phyloP scores from a whole-genome alignment of 2,329 filamentous ascomycete species.

The Fusarium gaditjirri region DNA sequence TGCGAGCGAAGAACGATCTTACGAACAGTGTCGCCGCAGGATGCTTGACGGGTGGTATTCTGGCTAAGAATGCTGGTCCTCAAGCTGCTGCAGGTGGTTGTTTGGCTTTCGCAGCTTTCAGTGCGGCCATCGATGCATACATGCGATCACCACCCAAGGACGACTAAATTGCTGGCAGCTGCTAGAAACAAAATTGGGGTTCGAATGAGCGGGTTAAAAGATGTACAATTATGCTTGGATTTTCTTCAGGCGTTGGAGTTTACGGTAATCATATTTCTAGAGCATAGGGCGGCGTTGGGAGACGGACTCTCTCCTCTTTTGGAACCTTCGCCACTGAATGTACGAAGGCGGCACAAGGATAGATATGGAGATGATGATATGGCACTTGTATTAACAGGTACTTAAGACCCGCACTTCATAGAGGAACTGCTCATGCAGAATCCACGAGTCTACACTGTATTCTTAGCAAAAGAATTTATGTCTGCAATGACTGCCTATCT shows the following conservation, averaged over 20 bases:
- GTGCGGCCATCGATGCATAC: constrained; percentile 89
- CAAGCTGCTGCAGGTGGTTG: constrained; percentile 90
- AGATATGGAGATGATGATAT: constrained; percentile 12
- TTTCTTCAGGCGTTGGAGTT: constrained; percentile 42
- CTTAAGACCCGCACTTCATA: constrained; percentile 35
- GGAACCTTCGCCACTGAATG: constrained; percentile 30
- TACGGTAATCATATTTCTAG: constrained; percentile 42
- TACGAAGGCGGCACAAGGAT: constrained; percentile 7
- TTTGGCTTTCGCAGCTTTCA: constrained; percentile 93
- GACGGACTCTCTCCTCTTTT: constrained; percentile 44
- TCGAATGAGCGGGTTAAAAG: constrained; percentile 22
- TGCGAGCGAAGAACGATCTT: constrained; percentile 93
- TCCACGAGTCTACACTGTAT: constrained; percentile 18
- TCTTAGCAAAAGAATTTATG: constrained; percentile 9
- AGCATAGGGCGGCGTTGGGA: constrained; percentile 50
- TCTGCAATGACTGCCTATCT: not conserved
- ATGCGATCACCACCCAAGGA: constrained; percentile 84
- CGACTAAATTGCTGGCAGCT: constrained; percentile 51
- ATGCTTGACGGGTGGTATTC: constrained; percentile 88
- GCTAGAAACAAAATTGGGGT: not conserved
- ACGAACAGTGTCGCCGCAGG: constrained; percentile 88
- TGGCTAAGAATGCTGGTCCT: constrained; percentile 88
- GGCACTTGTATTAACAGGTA: constrained; percentile 35
- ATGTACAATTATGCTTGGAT: constrained; percentile 31
- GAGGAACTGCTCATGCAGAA: constrained; percentile 30